These are phyloP conservation scores for Rhizophagus prolifer DNA, from an alignment of 192 early-diverging fungal genomes.

Conservation along the genomic window DNA sequence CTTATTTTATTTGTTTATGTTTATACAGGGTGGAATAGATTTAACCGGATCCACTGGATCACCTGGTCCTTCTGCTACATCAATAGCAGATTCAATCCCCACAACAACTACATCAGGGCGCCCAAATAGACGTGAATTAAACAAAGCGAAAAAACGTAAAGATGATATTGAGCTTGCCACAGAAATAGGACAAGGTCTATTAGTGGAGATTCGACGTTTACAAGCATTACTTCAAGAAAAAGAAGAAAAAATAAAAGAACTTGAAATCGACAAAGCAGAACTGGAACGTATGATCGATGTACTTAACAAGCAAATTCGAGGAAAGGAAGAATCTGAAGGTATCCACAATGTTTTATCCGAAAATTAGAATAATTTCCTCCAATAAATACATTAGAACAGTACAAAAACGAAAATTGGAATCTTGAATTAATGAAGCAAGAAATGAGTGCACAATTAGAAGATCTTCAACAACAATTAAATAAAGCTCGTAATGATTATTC, in stretches of 20 bases:
- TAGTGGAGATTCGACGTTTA: slow-evolving; percentile 44
- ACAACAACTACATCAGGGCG: background rate
- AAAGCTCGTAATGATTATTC: slow-evolving; percentile 56
- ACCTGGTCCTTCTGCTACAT: background rate
- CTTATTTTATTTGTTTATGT: too few relatives aligned
- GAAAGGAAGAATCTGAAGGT: slow-evolving; percentile 60
- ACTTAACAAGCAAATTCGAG: slow-evolving; percentile 48
- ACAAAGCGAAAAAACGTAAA: slow-evolving; percentile 23
- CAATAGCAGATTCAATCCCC: background rate
- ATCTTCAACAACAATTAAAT: slow-evolving; percentile 45
- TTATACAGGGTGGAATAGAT: background rate
- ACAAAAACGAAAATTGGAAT: slow-evolving; percentile 59
- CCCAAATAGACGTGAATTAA: background rate
- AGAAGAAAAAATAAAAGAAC: slow-evolving; percentile 42
- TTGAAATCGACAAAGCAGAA: slow-evolving; percentile 54
- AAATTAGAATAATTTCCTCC: too few relatives aligned
- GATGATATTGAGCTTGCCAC: slow-evolving; percentile 52
- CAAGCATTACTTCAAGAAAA: slow-evolving; percentile 45
- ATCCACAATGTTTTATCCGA: slow-evolving; percentile 13
- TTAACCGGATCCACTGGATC: background rate
- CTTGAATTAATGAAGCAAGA: slow-evolving; percentile 54
- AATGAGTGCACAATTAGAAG: slow-evolving; percentile 41
- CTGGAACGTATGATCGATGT: slow-evolving; percentile 52
- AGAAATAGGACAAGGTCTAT: slow-evolving; percentile 46
- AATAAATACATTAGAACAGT: slow-evolving; percentile 40